These are phyloP conservation scores for Caloboletus firmus DNA, from an alignment of 1,284 basidiomycete species.

Conservation along the genomic window DNA sequence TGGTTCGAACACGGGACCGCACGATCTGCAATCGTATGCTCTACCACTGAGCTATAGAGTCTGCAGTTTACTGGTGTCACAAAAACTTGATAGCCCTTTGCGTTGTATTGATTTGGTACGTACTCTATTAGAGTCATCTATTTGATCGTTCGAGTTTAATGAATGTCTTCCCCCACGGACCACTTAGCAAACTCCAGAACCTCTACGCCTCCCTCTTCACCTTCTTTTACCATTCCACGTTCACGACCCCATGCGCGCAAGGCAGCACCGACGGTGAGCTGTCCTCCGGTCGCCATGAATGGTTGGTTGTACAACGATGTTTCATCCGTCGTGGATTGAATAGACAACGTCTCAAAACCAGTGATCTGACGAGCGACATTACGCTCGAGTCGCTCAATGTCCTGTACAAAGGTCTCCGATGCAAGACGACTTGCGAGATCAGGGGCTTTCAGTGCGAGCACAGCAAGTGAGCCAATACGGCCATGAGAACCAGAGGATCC, in stretches of 20 bases:
- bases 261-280: constrained; percentile 59
- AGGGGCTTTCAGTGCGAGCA: constrained; percentile 58
- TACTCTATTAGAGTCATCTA: background rate
- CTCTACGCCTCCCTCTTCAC: constrained; percentile 48
- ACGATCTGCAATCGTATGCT: constrained; percentile 40
- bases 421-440: constrained; percentile 45
- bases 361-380: constrained; percentile 83
- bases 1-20: constrained; percentile 44
- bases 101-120: background rate
- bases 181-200: constrained; percentile 68
- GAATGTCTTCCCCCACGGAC: constrained; percentile 54
- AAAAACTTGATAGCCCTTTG: too few relatives aligned
- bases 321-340: constrained; percentile 52
- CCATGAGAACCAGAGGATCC: constrained; percentile 61
- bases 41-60: constrained; percentile 42
- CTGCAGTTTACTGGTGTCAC: too few relatives aligned
- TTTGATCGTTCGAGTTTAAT: constrained; percentile 2
- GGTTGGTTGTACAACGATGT: constrained; percentile 77
- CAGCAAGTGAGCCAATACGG: constrained; percentile 68
- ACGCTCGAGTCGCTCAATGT: constrained; percentile 70
- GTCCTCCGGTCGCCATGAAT: constrained; percentile 72
- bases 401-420: constrained; percentile 46
- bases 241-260: constrained; percentile 67
- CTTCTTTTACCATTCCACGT: constrained; percentile 47
- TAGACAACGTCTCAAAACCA: constrained; percentile 75